Evolutionary conservation across 2,329 filamentous ascomycete species (phyloP).

Genomic region (Xylariaceae sp.): DNA sequence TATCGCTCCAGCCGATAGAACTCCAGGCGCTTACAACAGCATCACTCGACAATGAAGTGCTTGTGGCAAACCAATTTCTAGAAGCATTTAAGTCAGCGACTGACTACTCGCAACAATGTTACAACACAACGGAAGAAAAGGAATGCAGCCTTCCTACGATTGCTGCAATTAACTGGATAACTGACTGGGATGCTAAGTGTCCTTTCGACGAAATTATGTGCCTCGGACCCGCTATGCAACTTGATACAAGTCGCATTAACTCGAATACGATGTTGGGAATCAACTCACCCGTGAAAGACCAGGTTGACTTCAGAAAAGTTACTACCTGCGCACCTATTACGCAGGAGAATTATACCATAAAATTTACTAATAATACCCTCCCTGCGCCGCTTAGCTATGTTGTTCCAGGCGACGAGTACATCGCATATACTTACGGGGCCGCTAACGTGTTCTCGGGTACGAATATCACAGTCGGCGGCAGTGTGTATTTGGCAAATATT

Average conservation of each 20-base stretch:
- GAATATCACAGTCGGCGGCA: too few relatives aligned
- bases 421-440: too few relatives aligned
- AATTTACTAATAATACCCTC: too few relatives aligned
- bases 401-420: too few relatives aligned
- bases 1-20: neutral
- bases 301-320: neutral
- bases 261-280: neutral
- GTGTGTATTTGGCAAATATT: too few relatives aligned
- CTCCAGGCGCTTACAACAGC: too few relatives aligned
- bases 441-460: too few relatives aligned
- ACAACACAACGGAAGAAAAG: neutral
- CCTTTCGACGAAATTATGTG: conserved; percentile 7
- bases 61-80: neutral
- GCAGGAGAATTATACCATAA: neutral
- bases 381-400: too few relatives aligned
- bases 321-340: conserved; percentile 7
- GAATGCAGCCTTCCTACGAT: neutral
- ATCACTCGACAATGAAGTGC: neutral
- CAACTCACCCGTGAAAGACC: neutral
- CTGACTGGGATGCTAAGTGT: neutral
- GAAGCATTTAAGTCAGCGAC: neutral
- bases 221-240: neutral
- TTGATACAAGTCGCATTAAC: conserved; percentile 1
- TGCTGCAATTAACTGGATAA: neutral
- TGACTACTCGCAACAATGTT: neutral